Evolutionary conservation across 1,139 yeast species (phyloP).

Genomic region (Trichomonascaceae sp.): DNA sequence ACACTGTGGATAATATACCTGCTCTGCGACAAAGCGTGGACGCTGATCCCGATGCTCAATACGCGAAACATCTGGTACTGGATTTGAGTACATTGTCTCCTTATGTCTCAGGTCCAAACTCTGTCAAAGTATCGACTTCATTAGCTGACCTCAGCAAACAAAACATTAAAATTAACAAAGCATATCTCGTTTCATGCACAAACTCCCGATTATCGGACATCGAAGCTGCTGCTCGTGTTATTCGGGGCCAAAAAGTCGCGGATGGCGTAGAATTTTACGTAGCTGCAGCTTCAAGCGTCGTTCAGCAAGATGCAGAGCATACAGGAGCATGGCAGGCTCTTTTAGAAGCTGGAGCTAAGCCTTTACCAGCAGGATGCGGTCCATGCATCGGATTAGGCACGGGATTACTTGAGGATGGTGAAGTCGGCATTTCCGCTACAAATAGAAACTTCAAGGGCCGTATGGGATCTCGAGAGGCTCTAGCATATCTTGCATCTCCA

Average conservation of each 20-base stretch:
- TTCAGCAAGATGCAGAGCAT: slow-evolving; percentile 86
- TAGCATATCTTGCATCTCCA: slow-evolving; percentile 94
- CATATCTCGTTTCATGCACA: slow-evolving; percentile 96
- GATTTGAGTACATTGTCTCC: slow-evolving; percentile 87
- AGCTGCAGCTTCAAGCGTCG: slow-evolving; percentile 94
- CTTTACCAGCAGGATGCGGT: slow-evolving; percentile 98
- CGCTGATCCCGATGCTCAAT: slow-evolving; percentile 72
- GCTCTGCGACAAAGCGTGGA: slow-evolving; percentile 28
- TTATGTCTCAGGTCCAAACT: slow-evolving; percentile 91
- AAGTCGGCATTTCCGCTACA: slow-evolving; percentile 97
- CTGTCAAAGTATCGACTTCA: slow-evolving; percentile 84
- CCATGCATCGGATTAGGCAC: slow-evolving; percentile 98
- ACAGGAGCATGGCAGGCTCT: slow-evolving; percentile 89
- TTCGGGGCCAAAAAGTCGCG: slow-evolving; percentile 75
- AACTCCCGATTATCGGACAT: slow-evolving; percentile 90
- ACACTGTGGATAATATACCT: slow-evolving; percentile 48
- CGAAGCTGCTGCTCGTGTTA: slow-evolving; percentile 86
- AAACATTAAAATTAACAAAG: slow-evolving; percentile 78
- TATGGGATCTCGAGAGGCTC: slow-evolving; percentile 96
- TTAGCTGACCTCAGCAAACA: slow-evolving; percentile 67
- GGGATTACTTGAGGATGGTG: slow-evolving; percentile 89
- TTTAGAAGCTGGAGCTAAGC: slow-evolving; percentile 87
- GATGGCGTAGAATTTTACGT: slow-evolving; percentile 89
- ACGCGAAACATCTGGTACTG: slow-evolving; percentile 79
- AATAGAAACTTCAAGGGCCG: slow-evolving; percentile 98